These are phyloP conservation scores for maize (Zea mays) DNA, from an alignment of 176 grass and related monocot species.

Conservation along the genomic window DNA sequence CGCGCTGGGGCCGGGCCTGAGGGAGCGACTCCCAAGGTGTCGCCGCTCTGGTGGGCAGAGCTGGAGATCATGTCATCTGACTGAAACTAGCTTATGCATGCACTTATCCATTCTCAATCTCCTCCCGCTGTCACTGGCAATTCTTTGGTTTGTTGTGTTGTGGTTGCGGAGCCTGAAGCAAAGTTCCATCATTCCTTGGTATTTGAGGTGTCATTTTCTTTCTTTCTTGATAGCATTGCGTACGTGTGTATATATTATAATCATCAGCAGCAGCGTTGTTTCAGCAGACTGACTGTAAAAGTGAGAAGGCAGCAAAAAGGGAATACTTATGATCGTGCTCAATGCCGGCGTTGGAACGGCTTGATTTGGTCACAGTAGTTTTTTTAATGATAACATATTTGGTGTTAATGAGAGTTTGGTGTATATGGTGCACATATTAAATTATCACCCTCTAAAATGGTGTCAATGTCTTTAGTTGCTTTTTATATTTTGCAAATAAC, in stretches of 20 bases:
- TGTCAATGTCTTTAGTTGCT: no score
- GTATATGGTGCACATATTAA: no score
- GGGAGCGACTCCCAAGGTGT: constrained; percentile 63
- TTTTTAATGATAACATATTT: no score
- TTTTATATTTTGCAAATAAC: no score
- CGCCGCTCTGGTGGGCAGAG: constrained; percentile 88
- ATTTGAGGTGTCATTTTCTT: background rate
- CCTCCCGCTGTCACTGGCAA: background rate
- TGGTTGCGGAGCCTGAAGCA: background rate
- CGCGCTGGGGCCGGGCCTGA: constrained; percentile 63
- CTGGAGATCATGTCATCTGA: constrained; percentile 62
- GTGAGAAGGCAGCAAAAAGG: background rate
- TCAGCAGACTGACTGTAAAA: background rate
- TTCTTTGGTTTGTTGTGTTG: constrained; percentile 35
- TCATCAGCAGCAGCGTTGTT: no score
- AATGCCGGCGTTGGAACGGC: no score
- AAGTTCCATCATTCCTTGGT: background rate
- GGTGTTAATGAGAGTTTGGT: no score
- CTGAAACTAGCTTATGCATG: constrained; percentile 7
- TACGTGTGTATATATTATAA: background rate
- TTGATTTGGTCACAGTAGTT: no score
- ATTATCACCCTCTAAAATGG: no score
- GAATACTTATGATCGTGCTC: background rate
- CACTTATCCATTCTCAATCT: background rate
- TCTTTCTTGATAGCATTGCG: background rate